A percentile compares a stretch with the other conserved stretches of the same genome.
Evolutionary conservation across 768 basidiomycete genomes (phyloP).

Genomic region (Leccinum incarnatum): DNA sequence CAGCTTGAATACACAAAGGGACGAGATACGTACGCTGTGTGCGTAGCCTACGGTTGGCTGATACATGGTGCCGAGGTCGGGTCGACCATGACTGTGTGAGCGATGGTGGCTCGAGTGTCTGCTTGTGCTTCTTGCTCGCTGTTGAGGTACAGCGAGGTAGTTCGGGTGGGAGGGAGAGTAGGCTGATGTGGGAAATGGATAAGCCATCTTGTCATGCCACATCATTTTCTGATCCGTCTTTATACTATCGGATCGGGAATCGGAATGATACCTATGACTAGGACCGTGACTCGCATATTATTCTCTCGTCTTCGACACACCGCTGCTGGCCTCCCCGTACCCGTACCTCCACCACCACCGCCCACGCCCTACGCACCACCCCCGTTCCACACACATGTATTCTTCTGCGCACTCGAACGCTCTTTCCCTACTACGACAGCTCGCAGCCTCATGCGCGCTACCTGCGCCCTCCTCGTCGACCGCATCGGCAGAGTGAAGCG

Average conservation of each 20-base stretch:
- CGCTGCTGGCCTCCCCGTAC: slow-evolving; percentile 11
- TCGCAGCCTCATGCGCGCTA: slow-evolving; percentile 79
- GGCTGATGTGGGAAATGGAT: slow-evolving; percentile 20
- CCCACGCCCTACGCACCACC: slow-evolving; percentile 52
- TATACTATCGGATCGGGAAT: slow-evolving; percentile 15
- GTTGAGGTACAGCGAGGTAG: slow-evolving; percentile 8
- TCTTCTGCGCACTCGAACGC: slow-evolving; percentile 68
- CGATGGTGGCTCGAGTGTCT: slow-evolving; percentile 11
- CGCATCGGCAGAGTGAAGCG: slow-evolving; percentile 66
- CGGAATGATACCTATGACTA: slow-evolving; percentile 4
- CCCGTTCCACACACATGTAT: slow-evolving; percentile 81
- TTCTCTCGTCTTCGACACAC: slow-evolving; percentile 16
- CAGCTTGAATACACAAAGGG: neutral
- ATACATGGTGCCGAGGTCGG: neutral
- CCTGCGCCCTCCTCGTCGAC: slow-evolving; percentile 75
- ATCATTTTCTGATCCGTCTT: neutral
- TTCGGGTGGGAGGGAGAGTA: neutral
- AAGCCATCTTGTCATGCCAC: slow-evolving; percentile 17
- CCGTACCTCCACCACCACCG: slow-evolving; percentile 9
- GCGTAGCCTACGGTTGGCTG: slow-evolving; percentile 7
- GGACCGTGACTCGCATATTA: slow-evolving; percentile 7
- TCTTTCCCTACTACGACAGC: slow-evolving; percentile 74
- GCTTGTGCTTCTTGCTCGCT: slow-evolving; percentile 15
- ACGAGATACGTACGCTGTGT: slow-evolving; percentile 13
- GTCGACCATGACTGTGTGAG: slow-evolving; percentile 7